Evolutionary conservation across 2,329 filamentous ascomycete species (phyloP).

Genomic region (Arthrinium puccinioides): DNA sequence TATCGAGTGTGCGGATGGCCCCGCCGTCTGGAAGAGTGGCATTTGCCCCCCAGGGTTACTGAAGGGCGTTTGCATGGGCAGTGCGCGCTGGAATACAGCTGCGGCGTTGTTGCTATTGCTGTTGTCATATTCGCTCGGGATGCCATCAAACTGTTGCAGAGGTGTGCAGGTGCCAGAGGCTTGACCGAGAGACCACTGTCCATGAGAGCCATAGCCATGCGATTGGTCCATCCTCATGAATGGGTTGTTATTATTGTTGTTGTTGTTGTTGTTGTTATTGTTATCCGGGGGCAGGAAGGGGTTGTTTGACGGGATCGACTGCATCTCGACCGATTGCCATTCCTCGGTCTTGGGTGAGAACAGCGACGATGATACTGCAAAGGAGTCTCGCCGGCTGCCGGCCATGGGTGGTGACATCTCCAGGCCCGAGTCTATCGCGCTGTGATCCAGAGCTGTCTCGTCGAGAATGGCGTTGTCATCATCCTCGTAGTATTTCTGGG

Average conservation of each 20-base stretch:
- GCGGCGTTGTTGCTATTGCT: slow-evolving; percentile 43
- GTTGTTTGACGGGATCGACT: slow-evolving; percentile 56
- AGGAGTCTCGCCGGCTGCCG: slow-evolving; percentile 57
- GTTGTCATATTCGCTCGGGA: slow-evolving; percentile 48
- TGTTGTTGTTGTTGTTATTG: slow-evolving; percentile 51
- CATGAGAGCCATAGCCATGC: slow-evolving; percentile 35
- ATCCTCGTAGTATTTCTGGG: slow-evolving; percentile 53
- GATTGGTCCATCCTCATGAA: slow-evolving; percentile 58
- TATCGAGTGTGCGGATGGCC: slow-evolving; percentile 39
- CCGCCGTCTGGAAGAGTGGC: slow-evolving; percentile 47
- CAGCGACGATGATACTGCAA: slow-evolving; percentile 48
- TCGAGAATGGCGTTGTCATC: slow-evolving; percentile 54
- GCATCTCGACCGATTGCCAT: slow-evolving; percentile 59
- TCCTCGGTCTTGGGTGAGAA: slow-evolving; percentile 61
- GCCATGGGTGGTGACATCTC: slow-evolving; percentile 58
- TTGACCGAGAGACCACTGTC: slow-evolving; percentile 56
- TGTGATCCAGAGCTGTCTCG: slow-evolving; percentile 53
- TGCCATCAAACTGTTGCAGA: slow-evolving; percentile 61
- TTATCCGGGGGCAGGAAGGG: slow-evolving; percentile 48
- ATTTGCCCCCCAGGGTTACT: slow-evolving; percentile 41
- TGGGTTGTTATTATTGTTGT: no score
- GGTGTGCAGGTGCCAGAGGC: slow-evolving; percentile 68
- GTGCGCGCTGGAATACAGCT: slow-evolving; percentile 45
- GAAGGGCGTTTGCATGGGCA: slow-evolving; percentile 49
- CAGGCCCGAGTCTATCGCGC: slow-evolving; percentile 51